phyloP scores from a whole-genome alignment of 2,329 filamentous ascomycete species.

The Fusarium nygamai region DNA sequence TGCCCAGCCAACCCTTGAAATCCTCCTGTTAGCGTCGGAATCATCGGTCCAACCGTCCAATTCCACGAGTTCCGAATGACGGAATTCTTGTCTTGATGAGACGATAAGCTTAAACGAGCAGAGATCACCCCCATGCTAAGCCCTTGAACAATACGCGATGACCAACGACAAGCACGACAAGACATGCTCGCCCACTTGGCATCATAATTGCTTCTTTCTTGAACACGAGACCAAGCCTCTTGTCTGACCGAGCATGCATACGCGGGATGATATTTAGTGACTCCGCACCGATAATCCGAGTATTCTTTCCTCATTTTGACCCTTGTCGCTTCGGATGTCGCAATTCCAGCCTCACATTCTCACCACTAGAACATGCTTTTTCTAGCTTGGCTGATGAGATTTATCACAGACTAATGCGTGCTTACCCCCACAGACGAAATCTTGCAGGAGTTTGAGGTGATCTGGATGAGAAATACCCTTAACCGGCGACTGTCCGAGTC shows the following conservation, averaged over 20 bases:
- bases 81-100: conserved; percentile 24
- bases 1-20: not conserved
- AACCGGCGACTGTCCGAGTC: not conserved
- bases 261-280: not conserved
- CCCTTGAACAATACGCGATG: not conserved
- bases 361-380: not conserved
- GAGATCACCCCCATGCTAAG: not conserved
- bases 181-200: not conserved
- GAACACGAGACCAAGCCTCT: not conserved
- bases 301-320: not conserved
- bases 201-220: not conserved
- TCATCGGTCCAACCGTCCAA: conserved; percentile 3
- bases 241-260: not conserved
- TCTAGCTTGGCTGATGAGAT: not conserved
- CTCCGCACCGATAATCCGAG: conserved; percentile 16
- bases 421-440: conserved; percentile 10
- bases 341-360: conserved; percentile 29
- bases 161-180: not conserved
- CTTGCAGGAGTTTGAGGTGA: not conserved
- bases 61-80: conserved; percentile 32
- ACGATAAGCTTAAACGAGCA: conserved; percentile 10
- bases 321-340: conserved; percentile 32
- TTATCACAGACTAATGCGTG: not conserved
- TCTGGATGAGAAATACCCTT: not conserved
- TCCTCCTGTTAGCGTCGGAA: conserved; percentile 6